Base-by-base conservation (phyloP, 164 flowering plant genomes). In the Warburgia ugandensis region DNA sequence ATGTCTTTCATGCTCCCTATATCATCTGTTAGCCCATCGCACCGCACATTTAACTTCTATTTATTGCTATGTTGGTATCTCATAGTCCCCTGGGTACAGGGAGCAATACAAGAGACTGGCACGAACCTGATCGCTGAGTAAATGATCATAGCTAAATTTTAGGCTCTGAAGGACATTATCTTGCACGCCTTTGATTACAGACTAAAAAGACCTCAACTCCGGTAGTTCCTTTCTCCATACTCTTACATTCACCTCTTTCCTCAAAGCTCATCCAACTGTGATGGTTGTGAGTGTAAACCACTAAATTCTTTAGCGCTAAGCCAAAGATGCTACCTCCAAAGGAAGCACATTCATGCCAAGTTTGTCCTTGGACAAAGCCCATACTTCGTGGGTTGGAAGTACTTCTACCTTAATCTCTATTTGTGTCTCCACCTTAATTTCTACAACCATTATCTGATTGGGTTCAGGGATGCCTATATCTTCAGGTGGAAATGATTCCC, bases 21-120 rank as follows among this genome's bases (percentile, higher is more conserved):
- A 22, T 44, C 47, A 44, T 13, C 27, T 7, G 25, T 44, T 3
- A 44, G 13, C 28, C 47, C 47, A 6, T 44, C 47, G 6, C 47
- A 44, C 47, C 47, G 25, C 7, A 6, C 6, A 16, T 25, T 25
- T 9, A 25, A 13, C 29, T 22, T 17, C 5, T 44, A 14, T 10
- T 44, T 21, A 12, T 12, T 21, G 12, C 14, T 20, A 21, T n/a
- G n/a, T n/a, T n/a, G n/a, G n/a, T n/a, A 44, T 44, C 16, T 0
- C 6, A 9, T 44, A 17, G 16, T 29, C 50, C 11, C 29, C 50
- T 29, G 50, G 33, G 21, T 14, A 46, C 50, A 46, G 29, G 7
- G 50, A 46, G 33, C 35, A 46, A n/a, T 46, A 28, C 50, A 46
- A 46, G 50, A 46, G 29, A 29, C 50, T 27, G 9, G 33, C 31